Base-by-base conservation (phyloP, 1,139 yeast species). In the Scheffersomyces cryptocercus region DNA sequence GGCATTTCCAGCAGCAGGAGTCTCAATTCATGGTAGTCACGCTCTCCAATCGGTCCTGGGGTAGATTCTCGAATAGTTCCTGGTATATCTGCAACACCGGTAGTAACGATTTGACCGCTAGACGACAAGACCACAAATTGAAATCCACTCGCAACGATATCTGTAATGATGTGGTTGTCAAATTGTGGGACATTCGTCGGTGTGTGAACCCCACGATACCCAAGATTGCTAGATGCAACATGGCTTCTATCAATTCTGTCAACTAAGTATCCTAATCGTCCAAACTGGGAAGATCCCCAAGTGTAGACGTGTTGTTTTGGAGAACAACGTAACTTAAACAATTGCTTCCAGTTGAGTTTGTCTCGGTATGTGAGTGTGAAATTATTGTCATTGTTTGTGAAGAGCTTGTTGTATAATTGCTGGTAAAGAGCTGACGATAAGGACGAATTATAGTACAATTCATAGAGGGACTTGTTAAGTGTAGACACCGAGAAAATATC, bases 121-220 rank as follows among this genome's bases (percentile, higher is more conserved):
- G 35, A 31, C 3, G 35, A 31, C 10, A 31, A 20, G 24, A 31
- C 35, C 10, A 31, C 20, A n/a, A 31, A 31, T n/a, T 31, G 35
- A 31, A 73, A 85, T 1, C 95, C 95, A 32, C 85, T 85, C 5
- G 85, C 83, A 13, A 79, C 70, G 2, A 85, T 66, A 54, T 83
- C 88, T 4, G 77, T 68, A 7, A 84, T 63, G 1, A 76, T 59
- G 20, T 64, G 59, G 13, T 68, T 64, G 32, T 73, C 56, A 55
- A 67, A 56, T 41, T 64, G 60, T 2, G 54, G 39, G 12, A 75
- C 56, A 38, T 62, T 58, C 0, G 75, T 67, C 0, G 85, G 84
- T 3, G 63, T 62, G 45, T 65, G 68, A 1, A 80, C 73, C 3
- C 73, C 72, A 15, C 38, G 41, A 11, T 38, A 35, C 7, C 49